A percentile compares a stretch with the other conserved stretches of the same genome.
Evolutionary conservation across 1,284 basidiomycete species (phyloP).

Genomic region (Rhodotorula sp.): DNA sequence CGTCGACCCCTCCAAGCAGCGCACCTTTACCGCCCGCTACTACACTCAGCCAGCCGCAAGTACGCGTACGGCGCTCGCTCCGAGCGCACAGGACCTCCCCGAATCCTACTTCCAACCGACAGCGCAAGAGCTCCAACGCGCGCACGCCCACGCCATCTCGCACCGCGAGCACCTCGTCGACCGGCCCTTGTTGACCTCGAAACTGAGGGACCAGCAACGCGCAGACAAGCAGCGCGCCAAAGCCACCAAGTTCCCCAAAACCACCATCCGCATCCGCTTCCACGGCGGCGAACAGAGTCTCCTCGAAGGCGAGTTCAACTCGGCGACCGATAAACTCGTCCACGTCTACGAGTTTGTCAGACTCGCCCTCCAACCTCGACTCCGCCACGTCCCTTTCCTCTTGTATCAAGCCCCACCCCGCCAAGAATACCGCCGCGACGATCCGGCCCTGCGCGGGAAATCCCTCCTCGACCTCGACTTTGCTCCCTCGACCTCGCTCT

Average conservation of each 20-base stretch:
- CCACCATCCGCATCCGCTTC: constrained; percentile 76
- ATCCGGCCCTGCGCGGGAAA: constrained; percentile 65
- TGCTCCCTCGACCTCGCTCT: constrained; percentile 72
- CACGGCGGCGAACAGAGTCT: constrained; percentile 67
- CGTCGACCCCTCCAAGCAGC: constrained; percentile 9
- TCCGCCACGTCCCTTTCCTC: constrained; percentile 71
- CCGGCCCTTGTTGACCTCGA: constrained; percentile 70
- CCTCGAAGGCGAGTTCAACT: constrained; percentile 74
- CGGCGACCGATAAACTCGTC: constrained; percentile 66
- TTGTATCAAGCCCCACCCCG: constrained; percentile 78
- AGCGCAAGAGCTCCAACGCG: constrained; percentile 66
- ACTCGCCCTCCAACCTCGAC: constrained; percentile 65
- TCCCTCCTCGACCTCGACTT: constrained; percentile 68
- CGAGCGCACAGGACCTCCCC: constrained; percentile 56
- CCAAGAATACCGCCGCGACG: constrained; percentile 71
- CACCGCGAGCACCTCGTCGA: constrained; percentile 67
- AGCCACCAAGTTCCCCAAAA: constrained; percentile 72
- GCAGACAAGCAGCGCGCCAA: constrained; percentile 53
- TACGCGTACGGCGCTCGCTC: neutral
- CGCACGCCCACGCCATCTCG: constrained; percentile 61
- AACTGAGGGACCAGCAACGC: constrained; percentile 64
- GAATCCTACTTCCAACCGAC: constrained; percentile 74
- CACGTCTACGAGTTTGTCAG: constrained; percentile 79
- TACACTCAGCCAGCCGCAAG: constrained; percentile 15
- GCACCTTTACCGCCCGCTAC: constrained; percentile 29